Evolutionary conservation across 352 stramenopile species (phyloP), one percentile per base, ranked within the genome.

Genomic region (Globisporangium recalcitrans): DNA sequence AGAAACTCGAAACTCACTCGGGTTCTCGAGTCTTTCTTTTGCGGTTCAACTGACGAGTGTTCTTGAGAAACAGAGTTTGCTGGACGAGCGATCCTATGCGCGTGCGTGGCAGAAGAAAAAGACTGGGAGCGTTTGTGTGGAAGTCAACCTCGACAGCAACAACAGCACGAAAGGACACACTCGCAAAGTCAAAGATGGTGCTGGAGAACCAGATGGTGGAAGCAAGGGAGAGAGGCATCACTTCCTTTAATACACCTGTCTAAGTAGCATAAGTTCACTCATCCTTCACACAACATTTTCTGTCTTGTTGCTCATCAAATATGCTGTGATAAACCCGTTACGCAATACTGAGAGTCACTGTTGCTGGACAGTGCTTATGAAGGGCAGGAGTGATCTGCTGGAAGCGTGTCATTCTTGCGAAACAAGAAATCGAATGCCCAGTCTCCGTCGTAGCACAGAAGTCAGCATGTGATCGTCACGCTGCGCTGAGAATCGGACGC

Each of bases 131-230:
- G 16, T 36, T 54, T 54, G 48, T 34, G 34, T 53, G 47, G 14
- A 31, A 5, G 22, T 10, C 47, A 52, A n/a, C 21, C 22, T 14
- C 21, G n/a, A n/a, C n/a, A n/a, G n/a, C 48, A 21, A 54, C n/a
- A 29, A 14, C 26, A 1, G 26, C n/a, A n/a, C 26, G 48, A 54
- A 54, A 54, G 48, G 48, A 54, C 48, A 54, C 47, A 21, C n/a
- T n/a, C n/a, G n/a, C 19, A 11, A 22, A 16, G 1, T 36, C 8
- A 8, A 26, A 29, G 19, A n/a, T n/a, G 36, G 14, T 44, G 36
- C 36, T n/a, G 13, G 14, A 44, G 36, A 14, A 31, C 26, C 48
- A 54, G 48, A 54, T 38, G 48, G 26, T 3, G 26, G 14, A 14
- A 6, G 16, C 26, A 54, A 36, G 36, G 38, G 26, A 1, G 6